Base-by-base conservation (phyloP, 1,284 basidiomycete genomes). In the Takashimella koratensis region DNA sequence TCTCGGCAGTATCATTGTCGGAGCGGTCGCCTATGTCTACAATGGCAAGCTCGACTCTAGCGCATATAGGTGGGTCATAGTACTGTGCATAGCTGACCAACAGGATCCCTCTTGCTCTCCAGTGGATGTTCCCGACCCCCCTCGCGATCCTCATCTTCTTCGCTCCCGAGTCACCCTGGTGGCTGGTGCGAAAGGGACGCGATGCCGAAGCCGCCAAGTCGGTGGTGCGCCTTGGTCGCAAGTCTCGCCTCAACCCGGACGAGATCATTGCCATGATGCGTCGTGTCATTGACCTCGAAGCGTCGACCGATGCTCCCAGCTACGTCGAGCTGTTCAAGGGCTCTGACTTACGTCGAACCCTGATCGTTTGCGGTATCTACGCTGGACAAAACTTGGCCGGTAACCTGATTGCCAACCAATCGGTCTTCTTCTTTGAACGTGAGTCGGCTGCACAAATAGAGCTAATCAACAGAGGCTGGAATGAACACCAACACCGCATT, bases 161-260 rank as follows among this genome's bases (percentile, higher is more conserved):
- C 43, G 67, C 67, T 1, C 67, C 67, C 39, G 67, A 69, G 44
- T 67, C 65, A 24, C 78, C 75, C 42, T 79, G 77, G 78, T 80
- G 76, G 76, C 67, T 79, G 23, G 78, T 79, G 39, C 74, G 79
- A 20, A 67, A 78, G 50, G 77, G 74, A 20, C 63, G 73, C 5
- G 51, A 67, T 54, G 77, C 76, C 12, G 73, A 79, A 10, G 79
- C 78, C 22, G 49, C 47, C 5, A 49, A 50, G 24, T 67, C 66
- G 1, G 41, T 70, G 43, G 50, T 56, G n/a, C 59, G 66, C 23
- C 60, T 70, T n/a, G 64, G 63, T 11, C 45, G 51, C 8, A 53
- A 54, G 27, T 56, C 63, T 2, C 27, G 19, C 11, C 20, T 63
- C 21, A 56, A 59, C 50, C 36, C 66, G 4, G 23, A 22, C 8